Evolutionary conservation across 2,329 filamentous ascomycete species (phyloP), one percentile per base, ranked within the genome.

Genomic region (Penicillium italicum): DNA sequence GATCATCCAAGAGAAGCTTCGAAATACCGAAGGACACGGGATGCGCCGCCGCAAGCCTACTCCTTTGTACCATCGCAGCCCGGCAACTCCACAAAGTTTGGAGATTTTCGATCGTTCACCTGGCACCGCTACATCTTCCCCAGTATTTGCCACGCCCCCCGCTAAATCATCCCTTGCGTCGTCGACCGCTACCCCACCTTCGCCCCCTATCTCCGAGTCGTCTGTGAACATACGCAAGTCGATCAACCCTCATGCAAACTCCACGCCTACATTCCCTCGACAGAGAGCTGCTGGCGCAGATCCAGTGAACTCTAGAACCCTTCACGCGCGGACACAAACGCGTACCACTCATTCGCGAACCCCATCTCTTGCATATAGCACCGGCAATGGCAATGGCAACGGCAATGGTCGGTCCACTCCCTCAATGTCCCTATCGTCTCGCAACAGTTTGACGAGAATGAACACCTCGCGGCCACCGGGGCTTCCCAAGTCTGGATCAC

Each of bases 1-100:
- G 69, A 94, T 99, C 67, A 84, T 93, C 67, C 88, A 94, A 69
- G 91, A 96, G 80, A 97, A 97, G 81, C 80, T 97, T 69, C 89
- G 89, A 70, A 89, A 92, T 54, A 79, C 83, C 34, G 81, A 85
- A 66, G 74, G 74, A 28, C 76, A 81, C 56, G 71, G 76, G 26
- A 76, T 80, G 62, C 75, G 79, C 59, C 76, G 77, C 58, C 76
- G 78, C 65, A 82, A 81, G 67, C 78, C 80, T 42, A 74, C 78
- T 53, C 74, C 80, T 7, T 66, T 81, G 46, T 75, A 77, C 40
- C 76, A 77, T 40, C 76, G 78, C 50, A 79, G 78, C 58, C 76
- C 74, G 33, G 70, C 76, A 38, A 75, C 77, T 53, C 78, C 80
- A 33, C 88, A 84, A 58, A 90, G 89, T 41, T 87, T 89, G 20